A percentile compares a stretch with the other conserved stretches of the same genome.
Evolutionary conservation across 768 basidiomycete genomes (phyloP).

Genomic region (Melanogaster broomeanus): DNA sequence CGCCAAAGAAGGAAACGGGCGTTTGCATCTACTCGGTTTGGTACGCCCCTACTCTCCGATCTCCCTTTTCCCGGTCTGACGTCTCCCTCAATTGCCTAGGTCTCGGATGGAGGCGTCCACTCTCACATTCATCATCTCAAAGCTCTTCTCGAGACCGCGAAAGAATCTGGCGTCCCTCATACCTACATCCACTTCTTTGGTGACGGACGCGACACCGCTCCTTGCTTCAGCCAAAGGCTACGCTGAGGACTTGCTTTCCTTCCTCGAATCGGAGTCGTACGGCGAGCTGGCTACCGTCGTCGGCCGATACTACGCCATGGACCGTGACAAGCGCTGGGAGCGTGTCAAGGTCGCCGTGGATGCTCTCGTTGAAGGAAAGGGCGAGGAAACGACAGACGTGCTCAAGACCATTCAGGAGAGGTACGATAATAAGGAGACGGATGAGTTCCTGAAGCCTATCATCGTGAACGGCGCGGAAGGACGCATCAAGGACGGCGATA

Average conservation of each 20-base stretch:
- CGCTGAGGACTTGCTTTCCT: conserved; percentile 73
- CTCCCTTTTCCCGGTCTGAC: conserved; percentile 2
- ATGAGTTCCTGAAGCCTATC: conserved; percentile 96
- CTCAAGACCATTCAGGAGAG: conserved; percentile 70
- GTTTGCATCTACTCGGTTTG: conserved; percentile 87
- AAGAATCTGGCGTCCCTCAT: conserved; percentile 80
- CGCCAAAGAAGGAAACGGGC: conserved; percentile 81
- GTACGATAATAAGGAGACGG: conserved; percentile 85
- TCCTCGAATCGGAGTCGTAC: conserved; percentile 72
- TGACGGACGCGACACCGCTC: conserved; percentile 94
- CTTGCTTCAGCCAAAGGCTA: conserved; percentile 80
- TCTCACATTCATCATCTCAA: conserved; percentile 91
- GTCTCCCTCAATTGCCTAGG: conserved; percentile 39
- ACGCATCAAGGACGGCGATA: conserved; percentile 84
- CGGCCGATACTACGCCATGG: conserved; percentile 96
- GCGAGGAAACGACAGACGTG: conserved; percentile 55
- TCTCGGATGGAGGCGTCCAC: conserved; percentile 97
- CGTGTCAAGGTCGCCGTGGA: conserved; percentile 88
- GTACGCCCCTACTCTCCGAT: conserved; percentile 41
- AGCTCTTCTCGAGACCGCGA: conserved; percentile 88
- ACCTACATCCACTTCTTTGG: conserved; percentile 94
- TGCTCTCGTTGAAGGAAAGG: conserved; percentile 72
- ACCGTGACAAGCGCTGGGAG: conserved; percentile 97
- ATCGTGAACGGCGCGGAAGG: conserved; percentile 80
- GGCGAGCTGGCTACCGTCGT: conserved; percentile 85